Evolutionary conservation across 768 basidiomycete genomes (phyloP).

Genomic region (Pilatotrama ljubarskyi): DNA sequence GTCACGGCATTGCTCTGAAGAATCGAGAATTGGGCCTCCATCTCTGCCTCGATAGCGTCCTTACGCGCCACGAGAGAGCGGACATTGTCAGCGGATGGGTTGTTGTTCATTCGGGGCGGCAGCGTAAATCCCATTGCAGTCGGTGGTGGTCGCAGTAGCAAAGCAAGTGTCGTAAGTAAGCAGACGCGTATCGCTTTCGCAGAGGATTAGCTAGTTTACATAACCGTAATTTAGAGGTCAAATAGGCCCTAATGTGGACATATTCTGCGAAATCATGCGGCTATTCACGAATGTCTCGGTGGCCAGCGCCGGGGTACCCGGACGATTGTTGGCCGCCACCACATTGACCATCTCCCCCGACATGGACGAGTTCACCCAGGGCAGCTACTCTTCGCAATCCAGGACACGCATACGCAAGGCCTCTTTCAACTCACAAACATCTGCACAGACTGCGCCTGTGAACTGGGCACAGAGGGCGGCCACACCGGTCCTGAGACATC

Average conservation of each 20-base stretch:
- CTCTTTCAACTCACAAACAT: conserved; percentile 20
- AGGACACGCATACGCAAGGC: conserved; percentile 5
- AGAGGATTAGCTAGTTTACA: background rate
- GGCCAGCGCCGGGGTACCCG: background rate
- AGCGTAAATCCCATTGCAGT: conserved; percentile 47
- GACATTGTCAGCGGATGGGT: conserved; percentile 53
- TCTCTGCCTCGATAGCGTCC: conserved; percentile 70
- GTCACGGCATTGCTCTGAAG: conserved; percentile 63
- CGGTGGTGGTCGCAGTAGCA: conserved; percentile 1
- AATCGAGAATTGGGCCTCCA: conserved; percentile 60
- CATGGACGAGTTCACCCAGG: conserved; percentile 21
- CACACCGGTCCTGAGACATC: conserved; percentile 20
- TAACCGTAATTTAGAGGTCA: no score
- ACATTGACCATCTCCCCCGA: background rate
- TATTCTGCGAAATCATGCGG: no score
- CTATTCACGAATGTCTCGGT: background rate
- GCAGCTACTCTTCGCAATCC: conserved; percentile 6
- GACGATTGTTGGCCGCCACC: conserved; percentile 4
- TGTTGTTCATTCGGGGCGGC: conserved; percentile 42
- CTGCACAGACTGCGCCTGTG: conserved; percentile 12
- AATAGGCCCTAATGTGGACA: no score
- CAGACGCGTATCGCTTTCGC: conserved; percentile 1
- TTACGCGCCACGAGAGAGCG: conserved; percentile 67
- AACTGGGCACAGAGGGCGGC: conserved; percentile 17
- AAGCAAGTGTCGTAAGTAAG: background rate